These are phyloP conservation scores for Prunus yedoensis DNA, from an alignment of 331 rosid species.

Conservation along the genomic window DNA sequence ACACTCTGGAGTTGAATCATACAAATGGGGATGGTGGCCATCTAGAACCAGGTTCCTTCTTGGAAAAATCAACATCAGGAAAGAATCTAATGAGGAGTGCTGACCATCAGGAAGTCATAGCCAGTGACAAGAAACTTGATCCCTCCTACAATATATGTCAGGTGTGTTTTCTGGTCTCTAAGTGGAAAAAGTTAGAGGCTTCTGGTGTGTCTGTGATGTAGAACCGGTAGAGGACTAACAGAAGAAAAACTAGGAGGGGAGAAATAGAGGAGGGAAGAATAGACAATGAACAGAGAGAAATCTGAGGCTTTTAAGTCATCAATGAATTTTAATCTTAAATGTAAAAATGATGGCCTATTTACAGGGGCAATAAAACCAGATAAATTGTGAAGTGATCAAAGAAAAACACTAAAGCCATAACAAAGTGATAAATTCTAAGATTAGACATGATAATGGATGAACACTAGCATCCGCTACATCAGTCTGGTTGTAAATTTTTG, in stretches of 20 bases:
- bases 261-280: background rate
- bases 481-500: background rate
- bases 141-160: slow-evolving; percentile 25
- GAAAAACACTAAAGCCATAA: background rate
- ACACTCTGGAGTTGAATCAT: slow-evolving; percentile 38
- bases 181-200: background rate
- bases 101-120: slow-evolving; percentile 28
- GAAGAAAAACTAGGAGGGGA: background rate
- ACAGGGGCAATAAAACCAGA: background rate
- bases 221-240: background rate
- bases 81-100: slow-evolving; percentile 27
- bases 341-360: background rate
- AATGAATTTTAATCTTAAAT: background rate
- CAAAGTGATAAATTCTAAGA: background rate
- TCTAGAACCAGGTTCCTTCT: slow-evolving; percentile 36
- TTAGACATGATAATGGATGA: background rate
- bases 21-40: background rate
- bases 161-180: slow-evolving; percentile 32
- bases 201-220: slow-evolving; percentile 6
- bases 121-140: slow-evolving; percentile 30
- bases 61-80: slow-evolving; percentile 28
- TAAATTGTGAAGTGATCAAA: background rate
- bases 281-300: background rate
- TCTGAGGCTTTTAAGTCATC: background rate
- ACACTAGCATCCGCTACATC: background rate